Evolutionary conservation across 768 basidiomycete genomes (phyloP).

Genomic region (Clathrus columnatus): DNA sequence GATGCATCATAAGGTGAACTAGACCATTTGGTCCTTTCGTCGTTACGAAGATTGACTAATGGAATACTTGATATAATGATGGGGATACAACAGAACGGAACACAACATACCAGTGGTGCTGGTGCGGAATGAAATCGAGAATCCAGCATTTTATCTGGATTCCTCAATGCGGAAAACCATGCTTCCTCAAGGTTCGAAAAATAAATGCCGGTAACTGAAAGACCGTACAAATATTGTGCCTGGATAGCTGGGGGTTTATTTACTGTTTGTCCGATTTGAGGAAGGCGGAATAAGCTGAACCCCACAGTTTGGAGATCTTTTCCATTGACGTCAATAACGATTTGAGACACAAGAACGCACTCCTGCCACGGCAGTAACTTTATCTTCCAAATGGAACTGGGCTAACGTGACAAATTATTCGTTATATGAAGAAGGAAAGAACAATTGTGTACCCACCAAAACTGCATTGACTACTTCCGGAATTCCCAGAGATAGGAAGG

Average conservation of each 20-base stretch:
- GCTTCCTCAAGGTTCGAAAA: background rate
- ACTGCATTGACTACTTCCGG: background rate
- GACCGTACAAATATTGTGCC: background rate
- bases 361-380: background rate
- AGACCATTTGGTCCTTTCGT: conserved; percentile 3
- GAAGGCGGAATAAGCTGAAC: background rate
- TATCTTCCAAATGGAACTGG: background rate
- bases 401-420: background rate
- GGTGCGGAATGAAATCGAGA: background rate
- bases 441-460: background rate
- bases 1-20: conserved; percentile 5
- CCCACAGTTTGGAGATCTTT: background rate
- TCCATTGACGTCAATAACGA: background rate
- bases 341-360: background rate
- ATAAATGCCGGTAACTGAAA: background rate
- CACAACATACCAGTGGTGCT: background rate
- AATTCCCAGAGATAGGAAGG: background rate
- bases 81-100: background rate
- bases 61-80: background rate
- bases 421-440: background rate
- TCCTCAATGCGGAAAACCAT: background rate
- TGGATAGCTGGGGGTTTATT: background rate
- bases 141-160: background rate
- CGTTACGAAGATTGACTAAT: conserved; percentile 2
- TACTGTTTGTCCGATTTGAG: background rate